Conservation (phyloP, 2,329 filamentous ascomycete genomes). For the Emericellopsis cladophorae region DNA sequence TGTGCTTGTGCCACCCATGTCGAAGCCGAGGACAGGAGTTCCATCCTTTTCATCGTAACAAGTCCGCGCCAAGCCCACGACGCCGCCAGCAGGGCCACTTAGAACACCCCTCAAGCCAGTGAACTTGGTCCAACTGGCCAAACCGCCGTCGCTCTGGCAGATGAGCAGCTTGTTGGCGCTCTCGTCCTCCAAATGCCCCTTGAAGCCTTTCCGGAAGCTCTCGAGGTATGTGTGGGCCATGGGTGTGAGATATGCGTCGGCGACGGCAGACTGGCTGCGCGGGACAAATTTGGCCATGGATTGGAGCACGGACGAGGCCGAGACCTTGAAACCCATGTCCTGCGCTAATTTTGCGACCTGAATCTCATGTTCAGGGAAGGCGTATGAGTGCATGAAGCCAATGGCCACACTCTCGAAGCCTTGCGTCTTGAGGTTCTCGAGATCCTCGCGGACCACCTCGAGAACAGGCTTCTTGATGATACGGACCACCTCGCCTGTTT, state of each 20-base stretch:
- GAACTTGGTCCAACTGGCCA: constrained; percentile 14
- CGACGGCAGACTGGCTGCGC: constrained; percentile 26
- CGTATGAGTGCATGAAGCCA: constrained; percentile 62
- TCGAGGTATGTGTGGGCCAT: constrained; percentile 19
- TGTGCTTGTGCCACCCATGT: constrained; percentile 50
- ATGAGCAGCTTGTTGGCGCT: constrained; percentile 11
- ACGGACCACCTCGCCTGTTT: constrained; percentile 57
- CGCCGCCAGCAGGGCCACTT: constrained; percentile 14
- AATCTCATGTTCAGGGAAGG: constrained; percentile 41
- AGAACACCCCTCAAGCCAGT: constrained; percentile 12
- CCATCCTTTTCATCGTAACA: constrained; percentile 11
- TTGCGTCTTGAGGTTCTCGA: constrained; percentile 47
- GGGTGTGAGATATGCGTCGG: constrained; percentile 30
- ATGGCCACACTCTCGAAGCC: constrained; percentile 43
- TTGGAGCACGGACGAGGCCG: constrained; percentile 7
- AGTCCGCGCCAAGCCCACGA: constrained; percentile 12
- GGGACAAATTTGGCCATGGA: constrained; percentile 32
- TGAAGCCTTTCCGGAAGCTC: constrained; percentile 12
- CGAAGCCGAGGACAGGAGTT: constrained; percentile 13
- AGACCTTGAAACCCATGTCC: constrained; percentile 25
- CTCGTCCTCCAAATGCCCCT: constrained; percentile 10
- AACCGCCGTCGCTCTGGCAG: constrained; percentile 13
- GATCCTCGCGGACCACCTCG: constrained; percentile 35
- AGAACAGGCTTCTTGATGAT: constrained; percentile 49
- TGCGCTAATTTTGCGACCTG: constrained; percentile 19